A percentile compares a stretch with the other conserved stretches of the same genome.
Conservation (phyloP, 495 filamentous ascomycete genomes). For the Trichocladium uniseriatum region DNA sequence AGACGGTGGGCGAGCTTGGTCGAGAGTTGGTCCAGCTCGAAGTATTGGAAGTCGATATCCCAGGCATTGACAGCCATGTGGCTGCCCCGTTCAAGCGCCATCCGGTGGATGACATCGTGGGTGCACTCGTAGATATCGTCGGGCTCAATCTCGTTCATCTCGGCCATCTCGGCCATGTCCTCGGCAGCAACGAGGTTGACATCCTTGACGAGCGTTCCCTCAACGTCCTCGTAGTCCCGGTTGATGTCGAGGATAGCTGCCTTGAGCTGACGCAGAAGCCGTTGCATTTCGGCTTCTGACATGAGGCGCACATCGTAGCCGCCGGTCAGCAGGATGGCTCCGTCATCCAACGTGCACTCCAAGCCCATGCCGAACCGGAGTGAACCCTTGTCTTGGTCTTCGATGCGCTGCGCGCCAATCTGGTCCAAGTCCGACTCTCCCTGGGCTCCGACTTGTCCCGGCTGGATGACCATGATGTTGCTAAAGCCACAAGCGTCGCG, state of each 20-base stretch:
- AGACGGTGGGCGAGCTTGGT: constrained; percentile 34
- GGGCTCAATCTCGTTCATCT: constrained; percentile 14
- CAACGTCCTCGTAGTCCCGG: not conserved
- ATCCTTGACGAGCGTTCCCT: not conserved
- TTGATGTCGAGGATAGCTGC: not conserved
- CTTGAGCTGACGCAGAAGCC: constrained; percentile 5
- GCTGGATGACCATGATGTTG: constrained; percentile 35
- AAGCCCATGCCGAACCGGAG: constrained; percentile 12
- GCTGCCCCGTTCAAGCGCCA: too few species aligned
- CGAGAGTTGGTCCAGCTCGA: constrained; percentile 33
- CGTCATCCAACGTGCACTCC: constrained; percentile 13
- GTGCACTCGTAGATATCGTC: constrained; percentile 25
- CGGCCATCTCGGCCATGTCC: constrained; percentile 1
- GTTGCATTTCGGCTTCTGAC: constrained; percentile 14
- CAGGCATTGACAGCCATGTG: constrained; percentile 42
- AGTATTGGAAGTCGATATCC: constrained; percentile 51
- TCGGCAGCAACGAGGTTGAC: not conserved
- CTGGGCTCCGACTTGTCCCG: not conserved
- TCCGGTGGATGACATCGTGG: too few species aligned
- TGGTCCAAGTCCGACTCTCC: not conserved
- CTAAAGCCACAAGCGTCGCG: constrained; percentile 30
- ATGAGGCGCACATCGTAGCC: constrained; percentile 18
- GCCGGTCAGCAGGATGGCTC: constrained; percentile 9
- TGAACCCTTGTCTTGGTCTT: not conserved
- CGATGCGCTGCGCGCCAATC: not conserved